Base-by-base conservation (phyloP, 352 stramenopile genomes). In the Achlya hypogyna region DNA sequence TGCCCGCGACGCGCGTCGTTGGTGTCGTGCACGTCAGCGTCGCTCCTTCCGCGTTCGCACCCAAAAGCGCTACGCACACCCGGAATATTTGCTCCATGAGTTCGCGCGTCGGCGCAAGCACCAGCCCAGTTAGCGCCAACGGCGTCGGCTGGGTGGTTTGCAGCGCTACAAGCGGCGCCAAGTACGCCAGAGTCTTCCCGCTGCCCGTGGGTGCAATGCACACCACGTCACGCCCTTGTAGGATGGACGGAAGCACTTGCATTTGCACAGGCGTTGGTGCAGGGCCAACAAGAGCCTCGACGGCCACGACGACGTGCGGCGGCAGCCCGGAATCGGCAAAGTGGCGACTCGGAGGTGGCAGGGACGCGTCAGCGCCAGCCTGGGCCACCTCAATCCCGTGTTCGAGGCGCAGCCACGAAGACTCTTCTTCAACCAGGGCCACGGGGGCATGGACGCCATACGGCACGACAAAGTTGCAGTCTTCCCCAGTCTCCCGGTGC, bases 231-330 rank as follows among this genome's bases (percentile, higher is more conserved):
- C 89, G 76, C n/a, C 85, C 78, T 12, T 74, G 69, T 10, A 94
- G 68, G 6, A 97, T 71, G 23, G 78, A 75, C 5, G 93, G 91
- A n/a, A 97, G 81, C n/a, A 84, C 74, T 70, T 97, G 88, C 84
- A 98, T 98, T 76, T 99, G 97, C 59, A 99, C 95, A 6, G 96
- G 78, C 12, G 95, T 99, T 1, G 97, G 97, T 72, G 16, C 73
- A 72, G 38, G 75, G 72, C 8, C 65, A 68, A 9, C 74, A 32
- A 6, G 88, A 70, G 35, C 65, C 62, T 16, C 71, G 74, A 65
- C 10, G 53, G 22, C 5, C 29, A n/a, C 42, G 22, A 29, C 42
- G 34, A 8, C n/a, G 43, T 25, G 4, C 42, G 22, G 28, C 6
- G 74, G 75, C 5, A 89, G 63, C 22, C 45, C 27, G 53, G 87